Evolutionary conservation across 164 flowering plant genomes (phyloP), one percentile per base, ranked within the genome.

Genomic region (grape (Vitis vinifera)): DNA sequence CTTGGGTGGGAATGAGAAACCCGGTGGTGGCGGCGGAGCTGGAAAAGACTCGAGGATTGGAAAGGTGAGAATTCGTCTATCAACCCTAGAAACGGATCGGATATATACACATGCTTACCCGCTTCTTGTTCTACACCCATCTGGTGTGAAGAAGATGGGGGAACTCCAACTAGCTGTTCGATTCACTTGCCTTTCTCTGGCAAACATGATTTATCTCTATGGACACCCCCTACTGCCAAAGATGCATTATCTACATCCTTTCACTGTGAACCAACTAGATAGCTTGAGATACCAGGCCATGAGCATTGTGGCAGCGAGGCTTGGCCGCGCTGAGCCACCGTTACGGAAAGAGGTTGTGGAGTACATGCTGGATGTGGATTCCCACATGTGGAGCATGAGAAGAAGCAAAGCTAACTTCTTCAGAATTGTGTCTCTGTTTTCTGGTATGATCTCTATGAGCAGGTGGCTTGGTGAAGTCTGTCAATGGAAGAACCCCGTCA

Each of bases 401-500:
- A 78, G 84, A 77, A 89, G 94, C 83, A 89, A 89, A 71, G 94
- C 94, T 10, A 88, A 90, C 75, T 90, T 90, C 84, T 88, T 90
- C 71, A 65, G 94, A 29, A 86, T 88, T 6, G 86, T 88, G 57
- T 84, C 92, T 0, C 69, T 90, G 12, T 71, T 90, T 23, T 86
- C 92, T 0, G 92, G 91, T 0, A 56, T 80, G 4, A 74, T 88
- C 50, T 78, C 94, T 1, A 63, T 84, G 61, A 83, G 78, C 71
- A 78, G 71, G 68, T 90, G 94, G 94, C 76, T 88, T 3, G 83
- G 82, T 0, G 89, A 88, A n/a, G 89, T 90, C 11, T 73, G 89
- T 27, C 68, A 80, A 11, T 90, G 94, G 94, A 87, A 83, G 77
- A 90, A 90, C 76, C 92, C 94, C 0, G 71, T 81, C 30, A 87